Evolutionary conservation across 257 asterid species (phyloP), one percentile per base, ranked within the genome.

Genomic region (Eustoma russellianum): DNA sequence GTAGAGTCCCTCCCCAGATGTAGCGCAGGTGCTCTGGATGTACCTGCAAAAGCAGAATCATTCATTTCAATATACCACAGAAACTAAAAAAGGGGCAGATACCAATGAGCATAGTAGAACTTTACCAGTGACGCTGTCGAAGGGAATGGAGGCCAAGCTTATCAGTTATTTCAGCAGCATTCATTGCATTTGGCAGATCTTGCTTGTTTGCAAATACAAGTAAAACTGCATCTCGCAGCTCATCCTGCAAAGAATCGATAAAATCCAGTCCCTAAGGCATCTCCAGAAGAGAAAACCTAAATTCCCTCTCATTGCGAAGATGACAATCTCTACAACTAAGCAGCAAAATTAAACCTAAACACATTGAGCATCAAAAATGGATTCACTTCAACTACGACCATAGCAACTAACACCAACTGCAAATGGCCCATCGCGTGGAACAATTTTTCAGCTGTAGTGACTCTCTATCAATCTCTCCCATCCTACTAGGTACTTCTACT

Each of bases 171-270:
- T 86, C 94, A 64, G 96, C 92, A 75, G 94, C 94, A 55, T 79
- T 81, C 96, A 83, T 83, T 60, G 96, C 96, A 74, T 83, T 87
- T 11, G 96, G 96, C 52, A 87, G 96, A 87, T 87, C 94, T 69
- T 87, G 96, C 64, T 83, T 87, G 80, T 83, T 87, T 34, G 96
- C 96, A 69, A 83, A 83, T 35, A 87, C 93, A 60, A 87, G 96
- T 56, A 87, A 59, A 57, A 87, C 96, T 9, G 94, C 92, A 73
- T 86, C 94, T 44, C 93, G 76, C 60, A 87, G 82, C 79, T 87
- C 94, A 61, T 87, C 94, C 94, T 87, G 76, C 48, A 73, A 16
- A 51, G 35, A 11, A 43, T 30, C 46, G 64, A 59, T 7, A 48
- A 6, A 17, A 7, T 52, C 41, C 48, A 46, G 17, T 35, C 16